phyloP scores from a whole-genome alignment of 768 basidiomycete species.

The Lactarius evosmus region DNA sequence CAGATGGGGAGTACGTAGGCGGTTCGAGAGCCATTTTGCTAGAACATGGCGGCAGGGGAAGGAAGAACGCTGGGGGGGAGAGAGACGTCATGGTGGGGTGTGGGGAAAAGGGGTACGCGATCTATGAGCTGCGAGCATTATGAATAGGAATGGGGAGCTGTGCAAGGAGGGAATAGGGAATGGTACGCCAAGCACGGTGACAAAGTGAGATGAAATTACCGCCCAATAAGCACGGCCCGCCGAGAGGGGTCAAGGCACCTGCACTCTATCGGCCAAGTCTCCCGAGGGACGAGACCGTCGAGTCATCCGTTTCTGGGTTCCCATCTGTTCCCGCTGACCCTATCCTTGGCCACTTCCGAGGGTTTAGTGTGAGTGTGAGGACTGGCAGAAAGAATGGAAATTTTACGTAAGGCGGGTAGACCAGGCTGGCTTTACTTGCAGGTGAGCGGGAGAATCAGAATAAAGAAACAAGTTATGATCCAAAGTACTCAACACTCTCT shows the following conservation, averaged over 20 bases:
- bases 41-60: background rate
- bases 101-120: slow-evolving; percentile 6
- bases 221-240: background rate
- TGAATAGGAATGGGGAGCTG: slow-evolving; percentile 5
- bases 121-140: background rate
- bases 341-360: background rate
- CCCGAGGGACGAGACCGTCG: background rate
- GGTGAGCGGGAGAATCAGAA: background rate
- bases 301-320: background rate
- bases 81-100: slow-evolving; percentile 8
- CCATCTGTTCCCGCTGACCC: background rate
- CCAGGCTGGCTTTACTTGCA: background rate
- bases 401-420: background rate
- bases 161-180: background rate
- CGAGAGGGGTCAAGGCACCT: background rate
- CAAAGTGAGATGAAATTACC: background rate
- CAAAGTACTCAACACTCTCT: background rate
- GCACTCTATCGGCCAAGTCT: background rate
- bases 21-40: slow-evolving; percentile 29
- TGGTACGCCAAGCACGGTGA: background rate
- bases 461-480: background rate
- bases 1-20: slow-evolving; percentile 54
- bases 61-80: background rate
- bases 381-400: background rate
- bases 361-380: background rate